Conservation (phyloP, 768 basidiomycete species). For the Agrocybe praecox region DNA sequence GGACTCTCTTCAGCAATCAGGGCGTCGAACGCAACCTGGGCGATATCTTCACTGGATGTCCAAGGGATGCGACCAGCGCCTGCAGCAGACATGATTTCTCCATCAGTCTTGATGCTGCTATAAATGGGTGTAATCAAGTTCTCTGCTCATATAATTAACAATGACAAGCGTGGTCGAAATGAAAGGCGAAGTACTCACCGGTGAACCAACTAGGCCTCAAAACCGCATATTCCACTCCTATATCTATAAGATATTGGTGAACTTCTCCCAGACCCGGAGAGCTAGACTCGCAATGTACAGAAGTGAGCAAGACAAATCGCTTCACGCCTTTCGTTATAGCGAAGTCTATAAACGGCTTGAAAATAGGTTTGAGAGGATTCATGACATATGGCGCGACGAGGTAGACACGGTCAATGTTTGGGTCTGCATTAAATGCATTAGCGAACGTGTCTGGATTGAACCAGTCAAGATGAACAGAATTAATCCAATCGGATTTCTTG, state of each 20-base stretch:
- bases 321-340: background rate
- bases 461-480: background rate
- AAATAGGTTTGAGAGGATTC: background rate
- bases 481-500: background rate
- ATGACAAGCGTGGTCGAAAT: background rate
- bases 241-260: background rate
- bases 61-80: background rate
- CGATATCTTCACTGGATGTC: background rate
- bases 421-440: background rate
- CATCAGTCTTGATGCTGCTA: background rate
- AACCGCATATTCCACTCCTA: background rate
- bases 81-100: background rate
- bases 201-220: conserved; percentile 2
- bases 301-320: background rate
- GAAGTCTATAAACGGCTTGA: background rate
- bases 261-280: background rate
- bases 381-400: background rate
- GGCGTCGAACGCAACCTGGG: background rate
- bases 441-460: background rate
- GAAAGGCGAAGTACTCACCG: background rate
- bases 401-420: conserved; percentile 1
- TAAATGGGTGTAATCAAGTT: background rate
- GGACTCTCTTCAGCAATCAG: background rate
- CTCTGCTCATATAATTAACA: background rate
- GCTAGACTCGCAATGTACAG: background rate